phyloP scores from a whole-genome alignment of 2,329 filamentous ascomycete genomes.

The Pseudogymnoascus sp. region DNA sequence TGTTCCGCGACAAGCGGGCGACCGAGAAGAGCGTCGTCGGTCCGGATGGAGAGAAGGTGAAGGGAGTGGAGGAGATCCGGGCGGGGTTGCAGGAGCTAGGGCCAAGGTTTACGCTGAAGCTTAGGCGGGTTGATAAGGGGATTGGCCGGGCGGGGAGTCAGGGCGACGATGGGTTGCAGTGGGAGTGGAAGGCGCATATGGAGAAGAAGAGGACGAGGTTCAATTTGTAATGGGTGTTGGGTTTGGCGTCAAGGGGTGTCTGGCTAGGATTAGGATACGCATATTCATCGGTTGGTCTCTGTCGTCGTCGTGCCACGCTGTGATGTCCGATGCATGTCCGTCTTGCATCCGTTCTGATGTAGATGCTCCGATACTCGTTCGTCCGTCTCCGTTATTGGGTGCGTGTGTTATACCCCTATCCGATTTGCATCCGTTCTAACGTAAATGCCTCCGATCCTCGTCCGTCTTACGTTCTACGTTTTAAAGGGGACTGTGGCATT shows the following conservation, averaged over 20 bases:
- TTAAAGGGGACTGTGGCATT: too few relatives aligned
- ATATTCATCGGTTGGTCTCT: too few relatives aligned
- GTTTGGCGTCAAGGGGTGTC: not conserved
- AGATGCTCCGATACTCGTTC: too few relatives aligned
- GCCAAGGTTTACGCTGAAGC: slow-evolving; percentile 75
- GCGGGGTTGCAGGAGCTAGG: slow-evolving; percentile 88
- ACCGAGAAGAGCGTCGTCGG: slow-evolving; percentile 83
- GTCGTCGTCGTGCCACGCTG: too few relatives aligned
- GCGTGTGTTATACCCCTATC: too few relatives aligned
- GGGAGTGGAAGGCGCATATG: slow-evolving; percentile 95
- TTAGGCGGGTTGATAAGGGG: slow-evolving; percentile 85
- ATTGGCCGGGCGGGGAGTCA: slow-evolving; percentile 63
- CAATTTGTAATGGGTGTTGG: slow-evolving; percentile 62
- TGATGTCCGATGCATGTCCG: too few relatives aligned
- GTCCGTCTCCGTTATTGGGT: too few relatives aligned
- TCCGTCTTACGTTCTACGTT: too few relatives aligned
- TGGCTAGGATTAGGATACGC: not conserved
- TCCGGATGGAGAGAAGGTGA: slow-evolving; percentile 73
- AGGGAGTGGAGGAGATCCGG: slow-evolving; percentile 77
- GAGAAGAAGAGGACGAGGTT: slow-evolving; percentile 93
- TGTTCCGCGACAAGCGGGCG: slow-evolving; percentile 80
- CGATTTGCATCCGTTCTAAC: too few relatives aligned
- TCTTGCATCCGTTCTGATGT: too few relatives aligned
- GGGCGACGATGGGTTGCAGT: slow-evolving; percentile 46
- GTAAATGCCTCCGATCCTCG: too few relatives aligned